These are phyloP conservation scores for Fusarium graminum DNA, from an alignment of 2,329 filamentous ascomycete species.

Conservation along the genomic window DNA sequence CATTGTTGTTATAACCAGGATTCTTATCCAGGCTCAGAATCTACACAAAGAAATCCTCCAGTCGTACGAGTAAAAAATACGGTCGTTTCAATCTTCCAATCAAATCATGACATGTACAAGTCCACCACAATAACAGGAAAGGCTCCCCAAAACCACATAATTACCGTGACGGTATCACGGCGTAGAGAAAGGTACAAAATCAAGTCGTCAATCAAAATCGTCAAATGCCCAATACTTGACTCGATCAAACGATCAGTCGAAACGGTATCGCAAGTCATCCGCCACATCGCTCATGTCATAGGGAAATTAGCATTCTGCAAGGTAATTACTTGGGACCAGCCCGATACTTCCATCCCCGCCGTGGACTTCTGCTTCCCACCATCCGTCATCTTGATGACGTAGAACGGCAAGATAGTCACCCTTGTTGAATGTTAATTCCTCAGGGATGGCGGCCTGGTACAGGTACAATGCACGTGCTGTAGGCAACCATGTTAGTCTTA, in stretches of 20 bases:
- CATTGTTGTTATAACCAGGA: background rate
- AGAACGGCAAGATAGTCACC: slow-evolving; percentile 91
- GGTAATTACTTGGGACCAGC: slow-evolving; percentile 77
- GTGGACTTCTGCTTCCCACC: slow-evolving; percentile 98
- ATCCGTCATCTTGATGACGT: slow-evolving; percentile 94
- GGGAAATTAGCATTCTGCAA: slow-evolving; percentile 63
- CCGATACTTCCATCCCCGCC: slow-evolving; percentile 71
- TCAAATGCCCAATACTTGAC: slow-evolving; percentile 17
- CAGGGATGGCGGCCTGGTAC: slow-evolving; percentile 94
- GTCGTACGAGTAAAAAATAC: slow-evolving; percentile 27
- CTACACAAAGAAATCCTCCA: slow-evolving; percentile 17
- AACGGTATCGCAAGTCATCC: slow-evolving; percentile 14
- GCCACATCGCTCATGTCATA: slow-evolving; percentile 24
- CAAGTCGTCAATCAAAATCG: slow-evolving; percentile 30
- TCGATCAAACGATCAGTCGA: slow-evolving; percentile 17
- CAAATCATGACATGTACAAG: slow-evolving; percentile 36
- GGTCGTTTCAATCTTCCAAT: slow-evolving; percentile 41
- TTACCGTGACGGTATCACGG: slow-evolving; percentile 22
- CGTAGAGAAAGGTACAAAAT: slow-evolving; percentile 36
- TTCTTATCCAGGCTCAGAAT: background rate
- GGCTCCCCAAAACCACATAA: slow-evolving; percentile 35
- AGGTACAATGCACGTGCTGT: slow-evolving; percentile 92
- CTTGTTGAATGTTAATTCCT: slow-evolving; percentile 93
- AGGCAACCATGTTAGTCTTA: slow-evolving; percentile 39
- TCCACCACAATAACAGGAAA: slow-evolving; percentile 20